Evolutionary conservation across 805 yeast genomes (phyloP), one percentile per base, ranked within the genome.

Genomic region (Zygosaccharomyces kombuchaensis): DNA sequence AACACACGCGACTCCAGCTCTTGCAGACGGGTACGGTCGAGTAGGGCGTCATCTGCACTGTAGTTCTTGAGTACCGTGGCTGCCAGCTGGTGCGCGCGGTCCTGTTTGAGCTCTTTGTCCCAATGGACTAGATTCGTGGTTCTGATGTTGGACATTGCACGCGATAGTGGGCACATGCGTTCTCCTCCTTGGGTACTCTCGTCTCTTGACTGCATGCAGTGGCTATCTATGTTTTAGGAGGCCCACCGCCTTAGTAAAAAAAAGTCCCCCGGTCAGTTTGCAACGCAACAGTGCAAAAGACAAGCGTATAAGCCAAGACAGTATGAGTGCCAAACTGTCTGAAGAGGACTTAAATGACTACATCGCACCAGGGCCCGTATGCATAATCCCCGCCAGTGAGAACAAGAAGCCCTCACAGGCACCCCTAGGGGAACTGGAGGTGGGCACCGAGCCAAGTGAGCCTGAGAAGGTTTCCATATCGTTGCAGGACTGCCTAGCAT

Each of bases 271-370:
- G 5, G 5, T 5, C 21, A 19, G 21, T 19, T 19, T 19, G 21
- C 21, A 19, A 19, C 5, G 21, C 21, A 19, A 5, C 21, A 19
- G 21, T 19, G 21, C 21, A 3, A 19, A 19, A 5, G 13, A 6
- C 14, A n/a, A n/a, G n/a, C n/a, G n/a, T 36, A 23, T 27, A 25
- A 16, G 14, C 29, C 5, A 36, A 30, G 2, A 19, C 21, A 19
- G 21, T 19, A 89, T 90, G 98, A 84, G 95, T 67, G 88, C 96
- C 1, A 70, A 90, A 34, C 72, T 91, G 44, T 84, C 95, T 7
- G 90, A 88, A 17, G 93, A 87, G 47, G 97, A 93, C 59, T 70
- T 93, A 46, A 93, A 93, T 66, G 99, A 93, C 67, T 93, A 89
- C 68, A 91, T 93, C 36, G 76, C 86, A 26, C 99, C 98, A 0